These are phyloP conservation scores for Leishmania tarentolae DNA, from an alignment of 208 protist genomes.

Conservation along the genomic window DNA sequence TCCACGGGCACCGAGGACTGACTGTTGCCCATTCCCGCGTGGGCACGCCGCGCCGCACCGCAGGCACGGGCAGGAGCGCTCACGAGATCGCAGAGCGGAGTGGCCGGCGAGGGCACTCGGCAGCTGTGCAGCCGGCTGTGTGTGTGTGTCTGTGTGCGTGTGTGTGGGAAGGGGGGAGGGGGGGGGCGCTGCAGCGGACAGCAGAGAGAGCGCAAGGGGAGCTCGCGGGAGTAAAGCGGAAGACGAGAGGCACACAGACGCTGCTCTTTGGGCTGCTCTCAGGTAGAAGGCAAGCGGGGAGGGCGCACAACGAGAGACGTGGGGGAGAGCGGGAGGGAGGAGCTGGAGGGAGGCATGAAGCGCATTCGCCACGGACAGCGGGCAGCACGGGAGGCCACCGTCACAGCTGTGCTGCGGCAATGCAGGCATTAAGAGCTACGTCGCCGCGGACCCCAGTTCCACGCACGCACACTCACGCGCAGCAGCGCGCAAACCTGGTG, in stretches of 20 bases:
- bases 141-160: no score
- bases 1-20: conserved; percentile 7
- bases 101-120: background rate
- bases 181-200: background rate
- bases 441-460: background rate
- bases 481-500: background rate
- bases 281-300: background rate
- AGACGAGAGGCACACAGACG: background rate
- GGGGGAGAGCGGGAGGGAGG: background rate
- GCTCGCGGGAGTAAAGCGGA: background rate
- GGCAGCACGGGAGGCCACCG: background rate
- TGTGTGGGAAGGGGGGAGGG: no score
- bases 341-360: background rate
- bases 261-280: background rate
- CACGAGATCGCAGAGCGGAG: background rate
- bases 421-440: background rate
- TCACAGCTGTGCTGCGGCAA: background rate
- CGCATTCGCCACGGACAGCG: background rate
- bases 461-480: no score
- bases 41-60: background rate
- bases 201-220: background rate
- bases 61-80: background rate
- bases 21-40: background rate
- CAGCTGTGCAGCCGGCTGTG: background rate
- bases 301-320: background rate